These are phyloP conservation scores for Salvia hispanica DNA, from an alignment of 257 asterid genomes.

Conservation along the genomic window DNA sequence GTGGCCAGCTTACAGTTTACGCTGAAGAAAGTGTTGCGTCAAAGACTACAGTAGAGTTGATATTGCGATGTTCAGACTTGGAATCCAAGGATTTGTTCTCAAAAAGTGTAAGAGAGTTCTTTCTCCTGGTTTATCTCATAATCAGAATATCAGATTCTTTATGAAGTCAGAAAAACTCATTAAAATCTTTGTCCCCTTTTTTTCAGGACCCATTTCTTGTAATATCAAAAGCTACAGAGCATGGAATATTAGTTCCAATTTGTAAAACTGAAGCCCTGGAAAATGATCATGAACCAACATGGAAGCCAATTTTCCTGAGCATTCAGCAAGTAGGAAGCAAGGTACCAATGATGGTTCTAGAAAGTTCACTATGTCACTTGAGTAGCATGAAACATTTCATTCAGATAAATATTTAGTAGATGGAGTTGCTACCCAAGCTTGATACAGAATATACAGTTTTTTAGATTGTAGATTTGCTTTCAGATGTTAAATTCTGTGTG, in stretches of 20 bases:
- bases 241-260: slow-evolving; percentile 70
- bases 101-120: slow-evolving; percentile 68
- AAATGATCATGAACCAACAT: slow-evolving; percentile 76
- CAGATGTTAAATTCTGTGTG: slow-evolving; percentile 12
- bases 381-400: slow-evolving; percentile 24
- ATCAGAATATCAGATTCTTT: not conserved
- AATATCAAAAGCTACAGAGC: slow-evolving; percentile 74
- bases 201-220: slow-evolving; percentile 93
- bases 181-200: slow-evolving; percentile 31
- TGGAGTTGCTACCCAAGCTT: slow-evolving; percentile 24
- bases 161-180: slow-evolving; percentile 36
- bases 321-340: slow-evolving; percentile 97
- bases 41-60: slow-evolving; percentile 80
- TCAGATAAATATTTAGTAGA: slow-evolving; percentile 17
- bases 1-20: slow-evolving; percentile 67
- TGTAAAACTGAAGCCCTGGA: slow-evolving; percentile 96
- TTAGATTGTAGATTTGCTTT: slow-evolving; percentile 22
- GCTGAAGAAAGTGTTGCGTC: slow-evolving; percentile 88
- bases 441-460: slow-evolving; percentile 15
- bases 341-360: slow-evolving; percentile 50
- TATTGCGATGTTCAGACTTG: slow-evolving; percentile 81
- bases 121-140: slow-evolving; percentile 23
- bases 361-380: slow-evolving; percentile 23
- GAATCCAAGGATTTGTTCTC: slow-evolving; percentile 93
- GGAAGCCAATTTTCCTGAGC: slow-evolving; percentile 76